phyloP scores from a whole-genome alignment of 306 rosid species.

The Fragaria nilgerrensis region DNA sequence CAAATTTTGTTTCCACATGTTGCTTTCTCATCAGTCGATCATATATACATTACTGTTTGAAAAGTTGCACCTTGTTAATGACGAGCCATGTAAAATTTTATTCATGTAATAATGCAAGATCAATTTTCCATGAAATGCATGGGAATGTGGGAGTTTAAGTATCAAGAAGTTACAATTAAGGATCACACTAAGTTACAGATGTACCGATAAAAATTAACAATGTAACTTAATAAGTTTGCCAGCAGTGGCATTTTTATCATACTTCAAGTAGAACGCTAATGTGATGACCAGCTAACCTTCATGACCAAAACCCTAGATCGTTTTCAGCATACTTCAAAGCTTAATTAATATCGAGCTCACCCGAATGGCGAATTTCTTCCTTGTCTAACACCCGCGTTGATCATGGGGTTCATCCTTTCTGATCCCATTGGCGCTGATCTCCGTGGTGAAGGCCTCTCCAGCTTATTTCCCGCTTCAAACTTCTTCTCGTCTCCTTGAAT shows the following conservation, averaged over 20 bases:
- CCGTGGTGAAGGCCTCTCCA: conserved; percentile 83
- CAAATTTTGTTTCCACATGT: not conserved
- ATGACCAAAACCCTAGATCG: conserved; percentile 59
- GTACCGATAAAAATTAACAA: conserved; percentile 32
- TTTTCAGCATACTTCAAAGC: conserved; percentile 31
- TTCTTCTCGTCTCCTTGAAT: conserved; percentile 55
- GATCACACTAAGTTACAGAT: conserved; percentile 40
- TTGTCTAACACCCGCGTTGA: conserved; percentile 52
- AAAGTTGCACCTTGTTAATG: not conserved
- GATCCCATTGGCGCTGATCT: conserved; percentile 39
- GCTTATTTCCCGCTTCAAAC: conserved; percentile 58
- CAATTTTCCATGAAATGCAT: conserved; percentile 17
- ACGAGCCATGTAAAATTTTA: too few relatives aligned
- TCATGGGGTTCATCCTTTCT: conserved; percentile 79
- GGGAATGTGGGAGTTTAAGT: conserved; percentile 13
- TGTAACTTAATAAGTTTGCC: conserved; percentile 48
- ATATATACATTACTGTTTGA: not conserved
- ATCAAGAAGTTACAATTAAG: conserved; percentile 23
- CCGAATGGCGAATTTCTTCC: conserved; percentile 75
- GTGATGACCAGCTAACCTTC: conserved; percentile 20
- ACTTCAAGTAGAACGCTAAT: conserved; percentile 26
- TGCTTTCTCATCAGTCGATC: not conserved
- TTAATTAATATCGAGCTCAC: conserved; percentile 26
- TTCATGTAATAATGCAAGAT: not conserved
- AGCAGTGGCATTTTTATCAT: conserved; percentile 63